phyloP scores from a whole-genome alignment of 805 yeast genomes.

The Candida loeiensis region DNA sequence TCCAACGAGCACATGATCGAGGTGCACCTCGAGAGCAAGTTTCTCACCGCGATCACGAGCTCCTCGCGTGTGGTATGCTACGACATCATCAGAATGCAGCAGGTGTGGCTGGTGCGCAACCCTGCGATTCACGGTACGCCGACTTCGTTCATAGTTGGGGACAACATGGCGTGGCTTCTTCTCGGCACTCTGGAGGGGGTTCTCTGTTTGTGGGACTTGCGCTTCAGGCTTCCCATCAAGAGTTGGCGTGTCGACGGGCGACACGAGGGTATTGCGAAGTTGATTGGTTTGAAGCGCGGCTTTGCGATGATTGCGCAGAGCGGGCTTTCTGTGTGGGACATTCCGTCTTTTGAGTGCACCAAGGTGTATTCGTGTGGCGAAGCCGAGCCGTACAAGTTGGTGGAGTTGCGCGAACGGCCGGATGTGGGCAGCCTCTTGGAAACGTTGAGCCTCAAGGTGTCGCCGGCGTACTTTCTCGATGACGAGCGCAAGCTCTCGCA shows the following conservation, averaged over 20 bases:
- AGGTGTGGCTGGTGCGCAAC: conserved; percentile 41
- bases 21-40: conserved; percentile 1
- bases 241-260: conserved; percentile 53
- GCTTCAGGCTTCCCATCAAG: conserved; percentile 59
- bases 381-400: neutral
- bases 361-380: neutral
- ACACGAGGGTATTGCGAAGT: neutral
- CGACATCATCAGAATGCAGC: conserved; percentile 58
- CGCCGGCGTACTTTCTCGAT: neutral
- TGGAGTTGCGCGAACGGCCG: conserved; percentile 27
- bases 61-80: conserved; percentile 47
- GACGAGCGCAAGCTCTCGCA: neutral
- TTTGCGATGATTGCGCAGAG: conserved; percentile 60
- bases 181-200: conserved; percentile 75
- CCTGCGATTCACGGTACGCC: conserved; percentile 66
- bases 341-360: conserved; percentile 47
- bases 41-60: conserved; percentile 52
- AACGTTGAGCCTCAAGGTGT: neutral
- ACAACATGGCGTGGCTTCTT: conserved; percentile 56
- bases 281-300: neutral
- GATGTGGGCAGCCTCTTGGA: conserved; percentile 16
- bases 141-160: conserved; percentile 55
- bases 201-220: conserved; percentile 75
- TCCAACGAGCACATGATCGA: conserved; percentile 27
- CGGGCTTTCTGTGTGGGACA: conserved; percentile 68